These are phyloP conservation scores for Trichoderma virens DNA, from an alignment of 495 filamentous ascomycete genomes.

Conservation along the genomic window DNA sequence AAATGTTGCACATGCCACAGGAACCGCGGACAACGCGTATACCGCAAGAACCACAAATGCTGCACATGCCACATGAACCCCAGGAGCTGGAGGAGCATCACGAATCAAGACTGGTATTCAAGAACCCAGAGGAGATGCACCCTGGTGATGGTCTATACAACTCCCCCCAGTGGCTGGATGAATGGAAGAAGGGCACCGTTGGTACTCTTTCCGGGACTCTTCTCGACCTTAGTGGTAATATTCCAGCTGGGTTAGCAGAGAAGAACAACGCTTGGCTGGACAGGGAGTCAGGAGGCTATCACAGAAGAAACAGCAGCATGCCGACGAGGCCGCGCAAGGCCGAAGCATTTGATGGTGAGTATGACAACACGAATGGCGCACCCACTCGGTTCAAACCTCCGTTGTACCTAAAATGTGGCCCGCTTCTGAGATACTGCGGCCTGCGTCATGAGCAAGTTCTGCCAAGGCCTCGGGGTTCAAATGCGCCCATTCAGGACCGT, in stretches of 20 bases:
- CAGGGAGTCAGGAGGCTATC: slow-evolving; percentile 15
- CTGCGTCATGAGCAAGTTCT: slow-evolving; percentile 48
- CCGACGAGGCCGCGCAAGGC: slow-evolving; percentile 29
- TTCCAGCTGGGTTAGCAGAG: slow-evolving; percentile 22
- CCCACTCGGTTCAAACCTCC: slow-evolving; percentile 71
- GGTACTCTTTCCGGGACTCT: slow-evolving; percentile 42
- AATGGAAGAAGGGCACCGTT: slow-evolving; percentile 50
- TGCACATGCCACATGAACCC: background rate
- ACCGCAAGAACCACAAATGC: background rate
- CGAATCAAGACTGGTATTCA: slow-evolving; percentile 29
- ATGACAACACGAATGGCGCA: slow-evolving; percentile 45
- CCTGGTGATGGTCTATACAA: slow-evolving; percentile 38
- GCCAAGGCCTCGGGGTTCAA: slow-evolving; percentile 23
- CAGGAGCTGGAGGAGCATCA: background rate
- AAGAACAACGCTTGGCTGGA: slow-evolving; percentile 50
- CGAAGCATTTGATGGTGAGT: slow-evolving; percentile 41
- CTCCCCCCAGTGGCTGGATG: slow-evolving; percentile 41
- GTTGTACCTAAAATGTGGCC: slow-evolving; percentile 82
- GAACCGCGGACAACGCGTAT: background rate
- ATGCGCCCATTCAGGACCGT: slow-evolving; percentile 40
- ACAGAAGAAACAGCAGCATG: slow-evolving; percentile 30
- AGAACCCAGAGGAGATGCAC: slow-evolving; percentile 30
- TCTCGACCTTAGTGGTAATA: slow-evolving; percentile 37
- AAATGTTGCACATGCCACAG: background rate
- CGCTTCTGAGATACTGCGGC: slow-evolving; percentile 83